Conservation (phyloP, 345 rosid species). For the Bruguiera gymnorhiza region DNA sequence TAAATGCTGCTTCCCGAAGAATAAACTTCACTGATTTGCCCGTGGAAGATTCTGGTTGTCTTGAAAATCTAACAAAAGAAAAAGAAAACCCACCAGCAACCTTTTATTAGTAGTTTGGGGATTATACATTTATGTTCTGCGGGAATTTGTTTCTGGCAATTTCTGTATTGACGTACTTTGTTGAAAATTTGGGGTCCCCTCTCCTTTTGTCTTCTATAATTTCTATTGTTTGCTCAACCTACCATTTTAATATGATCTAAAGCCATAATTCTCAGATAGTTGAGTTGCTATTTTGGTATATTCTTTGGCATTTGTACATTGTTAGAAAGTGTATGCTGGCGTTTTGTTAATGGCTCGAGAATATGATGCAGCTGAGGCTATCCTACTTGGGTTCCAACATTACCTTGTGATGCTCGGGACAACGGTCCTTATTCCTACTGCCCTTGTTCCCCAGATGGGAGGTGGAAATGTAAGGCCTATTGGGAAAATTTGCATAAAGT, state of each 20-base stretch:
- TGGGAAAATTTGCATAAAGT: not conserved
- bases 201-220: not conserved
- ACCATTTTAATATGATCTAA: not conserved
- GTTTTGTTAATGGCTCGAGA: not conserved
- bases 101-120: not conserved
- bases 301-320: not conserved
- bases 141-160: not conserved
- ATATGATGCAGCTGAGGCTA: slow-evolving; percentile 78
- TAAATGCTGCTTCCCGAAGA: slow-evolving; percentile 17
- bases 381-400: slow-evolving; percentile 94
- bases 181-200: slow-evolving; percentile 6
- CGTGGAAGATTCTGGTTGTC: slow-evolving; percentile 19
- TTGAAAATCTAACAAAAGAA: not conserved
- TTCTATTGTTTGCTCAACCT: not conserved
- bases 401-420: slow-evolving; percentile 98
- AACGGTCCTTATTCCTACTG: slow-evolving; percentile 76
- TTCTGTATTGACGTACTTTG: slow-evolving; percentile 3
- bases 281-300: not conserved
- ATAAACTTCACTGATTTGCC: slow-evolving; percentile 10
- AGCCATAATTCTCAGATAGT: not conserved
- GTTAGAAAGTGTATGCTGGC: not conserved
- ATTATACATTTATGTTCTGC: not conserved
- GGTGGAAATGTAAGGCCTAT: slow-evolving; percentile 83
- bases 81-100: not conserved
- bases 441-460: slow-evolving; percentile 99